phyloP scores from a whole-genome alignment of 1,139 yeast genomes.

The Yamadazyma friedrichii region DNA sequence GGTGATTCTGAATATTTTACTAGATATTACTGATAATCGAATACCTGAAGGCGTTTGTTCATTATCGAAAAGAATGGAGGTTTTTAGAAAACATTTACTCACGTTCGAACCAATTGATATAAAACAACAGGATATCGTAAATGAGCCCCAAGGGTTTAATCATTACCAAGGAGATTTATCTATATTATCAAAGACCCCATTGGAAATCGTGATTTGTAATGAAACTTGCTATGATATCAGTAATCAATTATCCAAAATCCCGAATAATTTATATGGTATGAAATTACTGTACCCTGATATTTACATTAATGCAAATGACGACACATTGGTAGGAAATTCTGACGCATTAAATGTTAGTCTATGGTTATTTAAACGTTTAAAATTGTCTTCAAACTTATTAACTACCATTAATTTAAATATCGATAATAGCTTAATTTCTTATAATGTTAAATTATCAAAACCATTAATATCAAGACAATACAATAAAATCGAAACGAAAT shows the following conservation, averaged over 20 bases:
- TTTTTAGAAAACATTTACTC: conserved; percentile 50
- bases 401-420: conserved; percentile 5
- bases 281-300: conserved; percentile 3
- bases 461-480: conserved; percentile 5
- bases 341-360: not conserved
- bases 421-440: conserved; percentile 8
- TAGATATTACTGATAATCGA: conserved; percentile 55
- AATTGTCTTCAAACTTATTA: conserved; percentile 2
- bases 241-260: conserved; percentile 5
- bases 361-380: conserved; percentile 2
- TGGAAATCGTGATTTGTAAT: conserved; percentile 30
- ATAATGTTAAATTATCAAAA: conserved; percentile 2
- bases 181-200: not conserved
- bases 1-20: conserved; percentile 56
- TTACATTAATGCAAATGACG: not conserved
- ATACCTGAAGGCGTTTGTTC: conserved; percentile 47
- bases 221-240: conserved; percentile 13
- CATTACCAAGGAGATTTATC: conserved; percentile 2
- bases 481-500: conserved; percentile 57
- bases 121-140: conserved; percentile 3
- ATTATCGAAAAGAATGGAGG: conserved; percentile 54
- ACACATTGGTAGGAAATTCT: not conserved
- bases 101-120: conserved; percentile 21
- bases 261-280: conserved; percentile 3
- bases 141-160: not conserved